Base-by-base conservation (phyloP, 148 eudicot genomes). In the Heliosperma pusillum region DNA sequence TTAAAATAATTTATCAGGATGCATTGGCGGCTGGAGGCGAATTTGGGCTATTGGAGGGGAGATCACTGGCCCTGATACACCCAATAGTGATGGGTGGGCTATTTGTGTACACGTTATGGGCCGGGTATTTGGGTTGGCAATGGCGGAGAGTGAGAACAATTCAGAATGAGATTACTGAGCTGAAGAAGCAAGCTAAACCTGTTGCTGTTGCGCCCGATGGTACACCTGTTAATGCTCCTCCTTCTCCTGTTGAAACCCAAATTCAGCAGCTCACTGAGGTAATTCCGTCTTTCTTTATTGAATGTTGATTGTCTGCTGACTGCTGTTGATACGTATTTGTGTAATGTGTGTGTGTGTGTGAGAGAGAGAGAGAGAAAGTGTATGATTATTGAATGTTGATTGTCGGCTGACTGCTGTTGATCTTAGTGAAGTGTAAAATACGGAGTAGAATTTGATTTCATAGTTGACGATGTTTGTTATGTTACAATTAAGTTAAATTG, bases 51-150 rank as follows among this genome's bases (percentile, higher is more conserved):
- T 70, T 94, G 76, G 98, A 94, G 76, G 98, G 98, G 36, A 92
- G 98, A 66, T 53, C 93, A 65, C 65, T 77, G 62, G 90, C 98
- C 9, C 77, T 94, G 29, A 44, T 95, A 69, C 99, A 95, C 74
- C 99, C 99, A 11, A 29, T 83, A 10, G 97, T 79, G 53, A 95
- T 95, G 99, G 85, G 88, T 24, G 86, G 92, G 30, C 62, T 95
- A 24, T 95, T 95, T 62, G 33, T 79, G 10, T 92, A 82, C 79
- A 92, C 99, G 15, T 69, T 95, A 70, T 94, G 89, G 86, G 86
- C 96, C 55, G 98, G 98, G 19, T 94, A 90, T 82, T 70, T 94
- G 60, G 98, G 98, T 0, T 94, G 98, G 98, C 98, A 94, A 81
- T 94, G 98, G 98, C 69, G 99, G 40, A 71, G 99, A 10, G 87